Conservation (phyloP, 306 rosid genomes). For the Rosa persica region DNA sequence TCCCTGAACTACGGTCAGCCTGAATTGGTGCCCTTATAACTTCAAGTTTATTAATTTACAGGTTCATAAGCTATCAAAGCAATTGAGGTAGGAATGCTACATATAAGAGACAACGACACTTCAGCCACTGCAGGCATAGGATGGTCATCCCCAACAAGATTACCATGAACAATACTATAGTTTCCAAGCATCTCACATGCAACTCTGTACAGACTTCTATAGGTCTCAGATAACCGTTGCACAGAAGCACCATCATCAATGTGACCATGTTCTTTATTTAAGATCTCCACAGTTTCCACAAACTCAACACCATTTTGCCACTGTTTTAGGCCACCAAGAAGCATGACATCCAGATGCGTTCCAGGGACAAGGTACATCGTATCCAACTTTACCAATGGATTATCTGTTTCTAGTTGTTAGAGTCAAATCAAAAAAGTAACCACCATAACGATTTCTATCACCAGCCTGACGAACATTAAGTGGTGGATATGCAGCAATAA, state of each 20-base stretch:
- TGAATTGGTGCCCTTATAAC: conserved; percentile 57
- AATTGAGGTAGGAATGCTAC: conserved; percentile 72
- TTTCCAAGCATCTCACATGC: too few relatives aligned
- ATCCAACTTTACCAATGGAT: conserved; percentile 46
- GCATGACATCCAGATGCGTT: conserved; percentile 54
- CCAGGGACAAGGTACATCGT: conserved; percentile 76
- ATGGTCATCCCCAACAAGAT: conserved; percentile 83
- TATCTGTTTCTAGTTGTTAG: conserved; percentile 43
- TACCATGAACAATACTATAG: not conserved
- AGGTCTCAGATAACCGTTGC: conserved; percentile 48
- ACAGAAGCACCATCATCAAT: conserved; percentile 50
- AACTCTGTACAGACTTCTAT: not conserved
- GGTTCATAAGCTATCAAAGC: conserved; percentile 58
- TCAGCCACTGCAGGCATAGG: conserved; percentile 65
- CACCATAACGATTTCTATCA: conserved; percentile 85
- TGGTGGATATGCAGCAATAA: conserved; percentile 67
- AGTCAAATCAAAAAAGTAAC: conserved; percentile 73
- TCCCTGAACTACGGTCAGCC: conserved; percentile 62
- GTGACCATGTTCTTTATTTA: conserved; percentile 42
- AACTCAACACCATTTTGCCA: conserved; percentile 61
- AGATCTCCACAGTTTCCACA: conserved; percentile 45
- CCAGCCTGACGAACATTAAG: conserved; percentile 55
- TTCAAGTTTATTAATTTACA: conserved; percentile 52
- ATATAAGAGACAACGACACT: conserved; percentile 47
- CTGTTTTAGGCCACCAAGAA: conserved; percentile 76